Conservation (phyloP, 139 green algal genomes). For the Chlorella ohadii region DNA sequence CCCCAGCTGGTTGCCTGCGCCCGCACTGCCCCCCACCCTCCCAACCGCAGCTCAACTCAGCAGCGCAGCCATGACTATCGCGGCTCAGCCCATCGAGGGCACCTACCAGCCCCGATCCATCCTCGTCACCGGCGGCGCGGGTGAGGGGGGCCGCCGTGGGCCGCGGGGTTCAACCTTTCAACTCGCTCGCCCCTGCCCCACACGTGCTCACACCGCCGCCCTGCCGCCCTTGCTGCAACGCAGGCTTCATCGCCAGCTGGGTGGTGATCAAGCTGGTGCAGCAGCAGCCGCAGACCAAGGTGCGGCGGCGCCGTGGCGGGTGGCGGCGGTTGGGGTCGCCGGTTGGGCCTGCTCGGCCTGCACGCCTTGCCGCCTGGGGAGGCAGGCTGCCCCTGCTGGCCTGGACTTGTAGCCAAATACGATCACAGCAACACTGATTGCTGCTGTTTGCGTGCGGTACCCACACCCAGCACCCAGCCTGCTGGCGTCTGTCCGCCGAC, state of each 20-base stretch:
- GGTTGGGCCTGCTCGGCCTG: no score
- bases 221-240: neutral
- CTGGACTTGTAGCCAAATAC: no score
- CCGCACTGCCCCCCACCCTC: no score
- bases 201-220: neutral
- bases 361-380: no score
- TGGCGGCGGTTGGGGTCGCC: neutral
- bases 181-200: neutral
- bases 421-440: neutral
- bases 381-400: no score
- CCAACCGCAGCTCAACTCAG: no score
- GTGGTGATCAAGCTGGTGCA: constrained; percentile 78
- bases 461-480: neutral
- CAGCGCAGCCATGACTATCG: constrained; percentile 2
- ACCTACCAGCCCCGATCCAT: constrained; percentile 77
- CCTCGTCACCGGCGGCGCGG: constrained; percentile 89
- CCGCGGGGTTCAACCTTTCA: neutral
- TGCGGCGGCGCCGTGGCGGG: constrained; percentile 27
- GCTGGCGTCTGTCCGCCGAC: neutral
- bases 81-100: neutral
- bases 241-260: constrained; percentile 93
- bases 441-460: neutral
- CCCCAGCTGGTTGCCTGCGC: no score
- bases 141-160: neutral
- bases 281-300: constrained; percentile 90